Base-by-base conservation (phyloP, 257 asterid genomes). In the Solanum verrucosum region DNA sequence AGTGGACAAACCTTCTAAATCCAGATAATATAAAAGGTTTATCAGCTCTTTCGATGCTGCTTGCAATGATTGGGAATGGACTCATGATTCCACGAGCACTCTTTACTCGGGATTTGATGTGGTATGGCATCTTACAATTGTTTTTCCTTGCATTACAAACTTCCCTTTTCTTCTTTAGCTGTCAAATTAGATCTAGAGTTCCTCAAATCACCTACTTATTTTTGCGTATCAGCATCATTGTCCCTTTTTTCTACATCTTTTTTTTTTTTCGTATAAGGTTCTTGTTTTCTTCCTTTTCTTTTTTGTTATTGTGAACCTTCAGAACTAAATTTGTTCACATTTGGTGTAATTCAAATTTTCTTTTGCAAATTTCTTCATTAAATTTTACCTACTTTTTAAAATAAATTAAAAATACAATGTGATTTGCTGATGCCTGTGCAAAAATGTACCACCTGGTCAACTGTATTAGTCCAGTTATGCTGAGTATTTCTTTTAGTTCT, bases 41-140 rank as follows among this genome's bases (percentile, higher is more conserved):
- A 90, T 96, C 98, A 83, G 97, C 98, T 79, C 91, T 94, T 90
- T 92, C 99, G 75, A 96, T 97, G 99, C 89, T 97, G 92, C 98
- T 97, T 89, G 98, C 98, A 29, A 92, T 97, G 98, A 88, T 96
- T 7, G 99, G 99, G 84, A 97, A 97, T 79, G 99, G 99, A 29
- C 98, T 97, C 72, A 83, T 97, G 98, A 93, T 97, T 89, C 99
- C 99, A 83, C 98, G 99, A 33, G 94, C 99, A 81, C 95, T 97
- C 84, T 92, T 96, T 42, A 90, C 91, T 90, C 98, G 98, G 84
- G 99, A 96, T 92, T 90, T 97, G 29, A 97, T 97, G 99, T 97
- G 99, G 99, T 97, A 94, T 49, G 42, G 71, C 44, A 49, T 52
- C 86, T 49, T 40, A 73, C 91, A 1, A 70, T 89, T 3, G 37